These are phyloP conservation scores for Mycena olivaceomarginata DNA, from an alignment of 768 basidiomycete genomes.

Conservation along the genomic window DNA sequence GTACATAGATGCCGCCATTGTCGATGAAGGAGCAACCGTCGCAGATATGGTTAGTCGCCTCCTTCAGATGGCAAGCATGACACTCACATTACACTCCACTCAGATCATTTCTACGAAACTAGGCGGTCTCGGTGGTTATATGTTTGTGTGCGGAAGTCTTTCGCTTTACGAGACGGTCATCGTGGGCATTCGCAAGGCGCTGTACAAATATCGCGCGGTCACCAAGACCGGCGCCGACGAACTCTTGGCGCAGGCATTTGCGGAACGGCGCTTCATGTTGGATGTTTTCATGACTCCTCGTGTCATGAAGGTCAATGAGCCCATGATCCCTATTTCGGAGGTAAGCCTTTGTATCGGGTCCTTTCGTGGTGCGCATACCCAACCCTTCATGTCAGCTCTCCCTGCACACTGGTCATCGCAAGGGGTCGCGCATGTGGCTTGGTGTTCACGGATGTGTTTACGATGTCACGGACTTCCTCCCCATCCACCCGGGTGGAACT, in stretches of 20 bases:
- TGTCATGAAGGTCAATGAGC: conserved; percentile 7
- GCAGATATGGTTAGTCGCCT: not conserved
- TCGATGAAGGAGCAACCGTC: conserved; percentile 5
- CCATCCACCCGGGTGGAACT: conserved; percentile 4
- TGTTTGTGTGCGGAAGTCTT: conserved; percentile 7
- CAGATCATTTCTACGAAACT: conserved; percentile 6
- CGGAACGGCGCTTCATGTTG: conserved; percentile 5
- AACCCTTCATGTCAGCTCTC: conserved; percentile 3
- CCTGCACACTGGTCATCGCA: conserved; percentile 1
- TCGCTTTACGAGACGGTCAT: conserved; percentile 5
- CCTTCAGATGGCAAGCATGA: not conserved
- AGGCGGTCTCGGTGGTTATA: conserved; percentile 5
- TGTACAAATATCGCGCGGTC: conserved; percentile 9
- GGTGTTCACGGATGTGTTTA: conserved; percentile 7
- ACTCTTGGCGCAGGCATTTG: conserved; percentile 4
- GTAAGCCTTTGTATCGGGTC: not conserved
- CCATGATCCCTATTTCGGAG: not conserved
- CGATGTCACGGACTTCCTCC: conserved; percentile 8
- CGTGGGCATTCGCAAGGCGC: conserved; percentile 8
- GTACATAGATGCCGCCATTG: conserved; percentile 5
- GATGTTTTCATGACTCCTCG: conserved; percentile 6
- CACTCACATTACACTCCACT: not conserved
- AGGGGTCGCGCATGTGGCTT: conserved; percentile 8
- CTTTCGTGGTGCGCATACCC: not conserved
- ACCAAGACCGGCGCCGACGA: conserved; percentile 4